Base-by-base conservation (phyloP, 768 basidiomycete genomes). In the Russula dissimulans region DNA sequence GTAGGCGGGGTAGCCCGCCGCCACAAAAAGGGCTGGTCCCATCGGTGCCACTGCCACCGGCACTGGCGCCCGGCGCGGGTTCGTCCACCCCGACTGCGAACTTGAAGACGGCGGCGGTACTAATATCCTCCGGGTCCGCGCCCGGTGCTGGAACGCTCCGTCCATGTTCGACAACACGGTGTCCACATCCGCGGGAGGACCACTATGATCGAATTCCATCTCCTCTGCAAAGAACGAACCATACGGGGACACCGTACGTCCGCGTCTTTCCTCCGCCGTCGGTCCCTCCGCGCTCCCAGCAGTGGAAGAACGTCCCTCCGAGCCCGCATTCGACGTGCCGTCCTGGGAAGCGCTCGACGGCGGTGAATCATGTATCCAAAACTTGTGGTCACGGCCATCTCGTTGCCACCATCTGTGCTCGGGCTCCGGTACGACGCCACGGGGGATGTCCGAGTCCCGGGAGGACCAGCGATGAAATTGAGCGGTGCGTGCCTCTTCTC, bases 151-250 rank as follows among this genome's bases (percentile, higher is more conserved):
- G 46, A 36, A 5, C 42, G 4, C 32, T 22, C 42, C 42, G 17
- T 14, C 29, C 18, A 3, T 10, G 18, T 57, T 41, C 10, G 12
- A 32, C 32, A 45, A 45, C 34, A 9, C 15, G 12, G 11, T 32
- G 43, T 31, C 17, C 0, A 22, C 18, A 34, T 56, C 49, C 49
- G 10, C 3, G 43, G 32, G 10, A 15, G 10, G 10, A 36, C 34
- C 7, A 36, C 7, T 18, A 18, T 4, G 49, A 46, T 57, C 56
- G 12, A 53, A 47, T 26, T 61, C 60, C 60, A 61, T 61, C 22
- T 61, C 60, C 6, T 57, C 55, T 3, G 22, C 60, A 34, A 61
- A 61, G 49, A 57, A 57, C 32, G 60, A 57, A 17, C 60, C 60
- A 41, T 61, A 61, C 6, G 60, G 60, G 15, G 60, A 61, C 31